A percentile compares a stretch with the other conserved stretches of the same genome.
phyloP scores from a whole-genome alignment of 352 stramenopile species.

The Phytophthora quininea region DNA sequence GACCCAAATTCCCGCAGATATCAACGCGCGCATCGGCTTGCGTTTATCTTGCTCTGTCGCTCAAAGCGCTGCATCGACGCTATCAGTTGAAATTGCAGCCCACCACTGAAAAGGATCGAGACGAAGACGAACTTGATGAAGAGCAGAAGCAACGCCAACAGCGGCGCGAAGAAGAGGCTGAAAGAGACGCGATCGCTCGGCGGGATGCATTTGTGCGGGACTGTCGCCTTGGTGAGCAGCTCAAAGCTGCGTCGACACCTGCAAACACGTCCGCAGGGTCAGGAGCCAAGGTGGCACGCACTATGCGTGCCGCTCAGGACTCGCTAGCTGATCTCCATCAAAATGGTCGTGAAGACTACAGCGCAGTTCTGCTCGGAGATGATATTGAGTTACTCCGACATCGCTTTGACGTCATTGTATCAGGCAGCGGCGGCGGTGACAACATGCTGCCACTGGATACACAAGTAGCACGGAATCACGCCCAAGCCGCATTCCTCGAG shows the following conservation, averaged over 20 bases:
- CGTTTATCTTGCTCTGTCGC: slow-evolving; percentile 61
- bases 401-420: slow-evolving; percentile 53
- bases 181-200: slow-evolving; percentile 24
- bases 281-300: slow-evolving; percentile 52
- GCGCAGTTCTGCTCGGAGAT: slow-evolving; percentile 1
- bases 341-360: neutral
- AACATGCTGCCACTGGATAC: slow-evolving; percentile 16
- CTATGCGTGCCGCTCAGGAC: slow-evolving; percentile 40
- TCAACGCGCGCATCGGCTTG: slow-evolving; percentile 46
- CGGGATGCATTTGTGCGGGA: slow-evolving; percentile 54
- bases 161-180: slow-evolving; percentile 28
- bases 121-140: slow-evolving; percentile 31
- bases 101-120: slow-evolving; percentile 13
- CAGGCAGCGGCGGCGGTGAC: slow-evolving; percentile 11
- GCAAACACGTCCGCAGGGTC: slow-evolving; percentile 54
- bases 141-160: slow-evolving; percentile 31
- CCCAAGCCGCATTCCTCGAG: slow-evolving; percentile 39
- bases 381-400: slow-evolving; percentile 32
- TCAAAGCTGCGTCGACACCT: slow-evolving; percentile 45
- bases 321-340: slow-evolving; percentile 7
- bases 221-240: slow-evolving; percentile 54
- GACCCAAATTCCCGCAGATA: slow-evolving; percentile 65
- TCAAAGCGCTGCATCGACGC: slow-evolving; percentile 47
- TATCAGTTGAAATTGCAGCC: slow-evolving; percentile 21
- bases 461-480: slow-evolving; percentile 11